Evolutionary conservation across 345 rosid genomes (phyloP), one percentile per base, ranked within the genome.

Genomic region (Populus alba): DNA sequence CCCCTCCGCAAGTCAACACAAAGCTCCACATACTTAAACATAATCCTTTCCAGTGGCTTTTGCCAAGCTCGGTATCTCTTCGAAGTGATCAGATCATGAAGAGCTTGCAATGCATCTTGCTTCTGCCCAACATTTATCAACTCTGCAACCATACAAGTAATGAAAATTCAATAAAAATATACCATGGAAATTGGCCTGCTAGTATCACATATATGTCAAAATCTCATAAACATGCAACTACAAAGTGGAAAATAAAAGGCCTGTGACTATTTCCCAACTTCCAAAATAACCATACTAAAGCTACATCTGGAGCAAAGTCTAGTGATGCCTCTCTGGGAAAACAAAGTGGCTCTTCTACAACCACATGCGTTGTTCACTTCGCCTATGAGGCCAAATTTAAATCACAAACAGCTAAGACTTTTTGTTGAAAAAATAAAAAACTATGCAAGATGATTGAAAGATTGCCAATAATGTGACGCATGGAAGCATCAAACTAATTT

Each of bases 91-190:
- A 94, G 80, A 77, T 91, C 95, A 75, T 97, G 99, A 73, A 97
- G 94, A 0, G 93, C 93, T 82, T 92, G 98, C 61, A 97, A 79
- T 0, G 99, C 99, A 84, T 94, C 99, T 85, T 90, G 97, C 85
- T 94, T 97, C 87, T 97, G 99, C 70, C 99, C 99, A 69, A 97
- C 99, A 82, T 94, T 94, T 76, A 97, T 94, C 85, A 97, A 73
- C 78, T 95, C 98, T 97, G 86, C 79, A 87, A 69, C 29, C 16
- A 59, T 59, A 59, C 65, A 59, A 4, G 37, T 33, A 29, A 59
- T 59, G n/a, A 59, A 59, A 59, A 59, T 12, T 59, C 65, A 59
- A 59, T 47, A 47, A 47, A 45, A 13, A 1, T 47, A 15, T 15
- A 13, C 17, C 51, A 47, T 15, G 29, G 16, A 59, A 59, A 23